Evolutionary conservation across 2,329 filamentous ascomycete genomes (phyloP).

Genomic region (Cadophora sp.): DNA sequence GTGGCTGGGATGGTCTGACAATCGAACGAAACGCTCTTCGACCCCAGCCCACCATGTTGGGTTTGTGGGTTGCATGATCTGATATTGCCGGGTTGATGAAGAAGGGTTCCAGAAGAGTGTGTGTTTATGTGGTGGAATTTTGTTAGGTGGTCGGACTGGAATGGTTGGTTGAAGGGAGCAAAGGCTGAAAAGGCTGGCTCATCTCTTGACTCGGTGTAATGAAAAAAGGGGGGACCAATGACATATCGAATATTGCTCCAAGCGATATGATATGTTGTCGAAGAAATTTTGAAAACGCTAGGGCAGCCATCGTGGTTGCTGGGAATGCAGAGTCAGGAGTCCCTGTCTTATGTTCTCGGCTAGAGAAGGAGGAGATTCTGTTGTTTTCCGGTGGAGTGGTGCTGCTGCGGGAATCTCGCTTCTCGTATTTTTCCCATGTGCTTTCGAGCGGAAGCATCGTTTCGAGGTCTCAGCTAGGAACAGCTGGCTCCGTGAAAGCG

Average conservation of each 20-base stretch:
- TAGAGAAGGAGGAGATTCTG: background rate
- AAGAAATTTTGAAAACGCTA: background rate
- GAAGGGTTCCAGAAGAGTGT: slow-evolving; percentile 1
- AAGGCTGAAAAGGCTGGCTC: slow-evolving; percentile 1
- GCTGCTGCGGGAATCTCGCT: slow-evolving; percentile 9
- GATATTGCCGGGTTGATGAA: background rate
- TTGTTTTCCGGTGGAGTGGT: background rate
- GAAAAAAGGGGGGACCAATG: background rate
- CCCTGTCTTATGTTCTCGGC: slow-evolving; percentile 4
- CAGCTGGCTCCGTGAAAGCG: background rate
- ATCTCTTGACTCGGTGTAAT: slow-evolving; percentile 8
- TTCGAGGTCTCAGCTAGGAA: slow-evolving; percentile 4
- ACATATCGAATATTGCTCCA: background rate
- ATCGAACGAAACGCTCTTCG: background rate
- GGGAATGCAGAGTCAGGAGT: background rate
- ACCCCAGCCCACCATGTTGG: background rate
- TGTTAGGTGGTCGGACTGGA: background rate
- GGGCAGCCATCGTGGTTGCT: slow-evolving; percentile 7
- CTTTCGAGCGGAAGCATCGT: background rate
- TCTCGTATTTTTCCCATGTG: background rate
- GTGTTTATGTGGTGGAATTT: background rate
- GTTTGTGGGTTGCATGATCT: slow-evolving; percentile 2
- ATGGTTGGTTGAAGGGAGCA: background rate
- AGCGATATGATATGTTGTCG: slow-evolving; percentile 1
- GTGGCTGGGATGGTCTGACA: background rate